These are phyloP conservation scores for Nicotiana undulata DNA, from an alignment of 257 asterid species.

Conservation along the genomic window DNA sequence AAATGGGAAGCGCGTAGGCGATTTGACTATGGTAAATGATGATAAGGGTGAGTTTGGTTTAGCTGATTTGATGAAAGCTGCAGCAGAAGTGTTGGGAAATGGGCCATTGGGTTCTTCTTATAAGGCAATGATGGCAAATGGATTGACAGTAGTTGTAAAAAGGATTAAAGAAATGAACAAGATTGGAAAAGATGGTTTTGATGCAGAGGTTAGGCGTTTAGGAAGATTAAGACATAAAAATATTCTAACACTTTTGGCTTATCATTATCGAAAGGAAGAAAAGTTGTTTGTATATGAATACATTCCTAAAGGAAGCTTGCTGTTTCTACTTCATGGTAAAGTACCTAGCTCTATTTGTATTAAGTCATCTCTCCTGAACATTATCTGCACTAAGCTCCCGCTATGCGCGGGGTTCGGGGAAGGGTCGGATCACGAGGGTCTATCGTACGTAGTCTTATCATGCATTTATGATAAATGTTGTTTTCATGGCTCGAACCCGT, in stretches of 20 bases:
- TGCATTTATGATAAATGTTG: too few species aligned
- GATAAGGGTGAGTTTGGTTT: conserved; percentile 61
- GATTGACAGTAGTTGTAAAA: conserved; percentile 61
- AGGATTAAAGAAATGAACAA: conserved; percentile 54
- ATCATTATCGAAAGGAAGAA: conserved; percentile 65
- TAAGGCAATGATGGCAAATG: conserved; percentile 55
- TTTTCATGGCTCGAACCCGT: too few species aligned
- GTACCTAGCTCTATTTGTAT: background rate
- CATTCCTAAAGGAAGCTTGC: conserved; percentile 59
- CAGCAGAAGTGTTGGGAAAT: conserved; percentile 67
- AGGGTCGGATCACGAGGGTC: too few species aligned
- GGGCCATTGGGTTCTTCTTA: conserved; percentile 59
- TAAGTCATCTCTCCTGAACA: background rate
- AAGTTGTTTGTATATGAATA: conserved; percentile 61
- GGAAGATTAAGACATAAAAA: conserved; percentile 59
- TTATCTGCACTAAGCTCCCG: too few species aligned
- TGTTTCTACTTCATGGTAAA: conserved; percentile 53
- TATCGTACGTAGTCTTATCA: too few species aligned
- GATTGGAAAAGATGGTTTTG: conserved; percentile 53
- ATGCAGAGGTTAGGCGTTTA: conserved; percentile 43
- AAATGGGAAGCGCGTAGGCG: conserved; percentile 26
- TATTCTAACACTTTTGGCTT: conserved; percentile 61
- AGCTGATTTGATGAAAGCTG: conserved; percentile 70
- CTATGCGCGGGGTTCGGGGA: too few species aligned
- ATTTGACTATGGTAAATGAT: conserved; percentile 45